A percentile compares a stretch with the other conserved stretches of the same genome.
Evolutionary conservation across 306 rosid species (phyloP).

Genomic region (Parietaria judaica): DNA sequence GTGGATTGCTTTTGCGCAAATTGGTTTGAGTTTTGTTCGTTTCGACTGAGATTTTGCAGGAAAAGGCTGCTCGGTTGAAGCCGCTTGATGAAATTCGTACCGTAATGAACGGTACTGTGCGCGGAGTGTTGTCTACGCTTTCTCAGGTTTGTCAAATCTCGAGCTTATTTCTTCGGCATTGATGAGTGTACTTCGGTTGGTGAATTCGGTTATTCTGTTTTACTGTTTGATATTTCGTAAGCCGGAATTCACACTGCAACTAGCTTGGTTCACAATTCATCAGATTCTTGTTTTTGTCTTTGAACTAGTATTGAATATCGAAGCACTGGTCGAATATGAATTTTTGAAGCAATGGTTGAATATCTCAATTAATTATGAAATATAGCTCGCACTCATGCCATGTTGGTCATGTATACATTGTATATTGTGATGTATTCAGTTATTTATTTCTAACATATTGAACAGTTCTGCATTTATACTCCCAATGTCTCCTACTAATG

Average conservation of each 20-base stretch:
- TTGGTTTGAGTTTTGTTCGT: neutral
- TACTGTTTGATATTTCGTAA: neutral
- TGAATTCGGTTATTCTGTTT: neutral
- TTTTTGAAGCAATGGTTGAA: too few species aligned
- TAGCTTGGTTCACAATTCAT: too few species aligned
- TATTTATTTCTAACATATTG: neutral
- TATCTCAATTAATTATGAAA: too few species aligned
- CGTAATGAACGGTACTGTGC: constrained; percentile 52
- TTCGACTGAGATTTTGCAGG: constrained; percentile 35
- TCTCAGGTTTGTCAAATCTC: constrained; percentile 44
- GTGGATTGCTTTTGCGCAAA: neutral
- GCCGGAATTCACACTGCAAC: too few species aligned
- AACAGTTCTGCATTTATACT: neutral
- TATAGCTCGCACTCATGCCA: too few species aligned
- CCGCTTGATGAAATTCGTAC: constrained; percentile 76
- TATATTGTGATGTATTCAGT: too few species aligned
- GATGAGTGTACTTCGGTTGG: neutral
- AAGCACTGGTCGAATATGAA: too few species aligned
- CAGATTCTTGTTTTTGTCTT: too few species aligned
- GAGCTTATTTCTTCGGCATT: neutral
- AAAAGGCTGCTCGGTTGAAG: constrained; percentile 72
- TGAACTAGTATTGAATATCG: neutral
- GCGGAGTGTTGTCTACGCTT: constrained; percentile 76
- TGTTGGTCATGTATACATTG: too few species aligned
- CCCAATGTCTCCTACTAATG: constrained; percentile 8